Conservation (phyloP, 345 rosid genomes). For the Corchorus olitorius region DNA sequence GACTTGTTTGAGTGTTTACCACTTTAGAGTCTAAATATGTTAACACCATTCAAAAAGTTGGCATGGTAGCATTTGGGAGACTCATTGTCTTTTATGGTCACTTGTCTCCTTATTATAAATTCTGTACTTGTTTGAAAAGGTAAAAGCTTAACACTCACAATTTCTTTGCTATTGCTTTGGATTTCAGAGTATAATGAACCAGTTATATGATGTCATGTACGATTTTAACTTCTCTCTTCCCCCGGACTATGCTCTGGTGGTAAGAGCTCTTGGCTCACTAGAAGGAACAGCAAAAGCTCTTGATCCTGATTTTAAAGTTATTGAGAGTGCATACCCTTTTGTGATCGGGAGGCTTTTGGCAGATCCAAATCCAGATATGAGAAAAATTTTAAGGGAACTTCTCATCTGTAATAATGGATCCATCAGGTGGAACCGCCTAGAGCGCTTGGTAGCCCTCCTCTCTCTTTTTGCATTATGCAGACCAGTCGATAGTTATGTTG, state of each 20-base stretch:
- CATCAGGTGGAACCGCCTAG: conserved; percentile 91
- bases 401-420: conserved; percentile 84
- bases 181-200: conserved; percentile 81
- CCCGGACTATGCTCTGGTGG: conserved; percentile 91
- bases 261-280: conserved; percentile 90
- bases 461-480: not conserved
- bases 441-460: conserved; percentile 66
- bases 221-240: conserved; percentile 89
- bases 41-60: not conserved
- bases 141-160: not conserved
- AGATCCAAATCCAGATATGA: conserved; percentile 95
- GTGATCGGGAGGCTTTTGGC: conserved; percentile 86
- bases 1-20: not conserved
- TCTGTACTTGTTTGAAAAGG: not conserved
- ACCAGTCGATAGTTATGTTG: not conserved
- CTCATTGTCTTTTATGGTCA: not conserved
- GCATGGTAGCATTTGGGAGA: not conserved
- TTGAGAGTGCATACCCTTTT: conserved; percentile 91
- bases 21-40: not conserved
- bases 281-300: conserved; percentile 97
- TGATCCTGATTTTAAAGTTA: conserved; percentile 87
- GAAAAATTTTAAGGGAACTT: conserved; percentile 85
- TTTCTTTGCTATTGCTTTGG: conserved; percentile 19
- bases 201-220: conserved; percentile 85
- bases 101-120: not conserved